These are phyloP conservation scores for Trypanosoma rangeli DNA, from an alignment of 208 protist species.

Conservation along the genomic window DNA sequence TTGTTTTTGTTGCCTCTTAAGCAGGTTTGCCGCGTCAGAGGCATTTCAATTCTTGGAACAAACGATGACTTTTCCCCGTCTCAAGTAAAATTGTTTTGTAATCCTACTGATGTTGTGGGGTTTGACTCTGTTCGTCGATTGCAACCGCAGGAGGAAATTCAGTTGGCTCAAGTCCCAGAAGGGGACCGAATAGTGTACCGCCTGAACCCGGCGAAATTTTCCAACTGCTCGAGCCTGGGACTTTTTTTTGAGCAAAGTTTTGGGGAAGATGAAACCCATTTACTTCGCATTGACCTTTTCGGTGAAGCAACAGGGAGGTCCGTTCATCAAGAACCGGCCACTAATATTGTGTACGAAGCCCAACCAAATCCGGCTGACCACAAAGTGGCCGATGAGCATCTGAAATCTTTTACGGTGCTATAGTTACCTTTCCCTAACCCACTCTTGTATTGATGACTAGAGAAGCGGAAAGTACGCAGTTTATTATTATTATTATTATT, in stretches of 20 bases:
- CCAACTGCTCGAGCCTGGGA: conserved; percentile 40
- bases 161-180: conserved; percentile 49
- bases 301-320: conserved; percentile 69
- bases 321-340: conserved; percentile 67
- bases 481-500: background rate
- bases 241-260: conserved; percentile 83
- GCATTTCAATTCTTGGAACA: conserved; percentile 63
- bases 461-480: background rate
- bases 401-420: conserved; percentile 30
- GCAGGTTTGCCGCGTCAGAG: conserved; percentile 61
- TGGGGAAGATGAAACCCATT: conserved; percentile 62
- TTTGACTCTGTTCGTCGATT: conserved; percentile 80
- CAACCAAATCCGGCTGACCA: conserved; percentile 87
- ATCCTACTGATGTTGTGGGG: conserved; percentile 57
- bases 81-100: conserved; percentile 78
- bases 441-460: background rate
- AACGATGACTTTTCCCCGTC: conserved; percentile 54
- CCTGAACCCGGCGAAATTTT: conserved; percentile 74
- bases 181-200: conserved; percentile 81
- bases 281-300: conserved; percentile 84
- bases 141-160: conserved; percentile 71
- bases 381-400: conserved; percentile 43
- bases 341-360: conserved; percentile 85
- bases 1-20: conserved; percentile 68
- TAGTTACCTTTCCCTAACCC: conserved; percentile 3